Evolutionary conservation across 2,329 filamentous ascomycete species (phyloP), one percentile per base, ranked within the genome.

Genomic region (Ophiosphaerella narmari): DNA sequence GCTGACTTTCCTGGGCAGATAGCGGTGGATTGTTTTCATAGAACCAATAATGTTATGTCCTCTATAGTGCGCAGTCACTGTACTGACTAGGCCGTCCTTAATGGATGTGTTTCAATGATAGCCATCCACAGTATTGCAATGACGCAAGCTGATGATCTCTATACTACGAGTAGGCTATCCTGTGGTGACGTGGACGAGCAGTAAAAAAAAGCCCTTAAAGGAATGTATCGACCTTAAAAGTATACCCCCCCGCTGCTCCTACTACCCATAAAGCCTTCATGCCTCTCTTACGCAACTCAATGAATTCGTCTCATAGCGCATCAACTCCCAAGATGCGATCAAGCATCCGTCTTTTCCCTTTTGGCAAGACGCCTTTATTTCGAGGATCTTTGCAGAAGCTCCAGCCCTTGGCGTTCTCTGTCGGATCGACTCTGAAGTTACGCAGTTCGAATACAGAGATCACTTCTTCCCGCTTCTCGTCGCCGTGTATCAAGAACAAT

Each of bases 1-100:
- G 16, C 59, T 48, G 2, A 61, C 55, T 43, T 59, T 51, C 13
- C 16, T 39, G 5, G 51, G 46, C 14, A 61, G 23, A 44, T 63
- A 63, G 7, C 57, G 48, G 40, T 62, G 47, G 38, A 62, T 62
- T n/a, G 60, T 50, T 39, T 62, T 63, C 4, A 31, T 36, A 13
- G 40, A 35, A 9, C 52, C 54, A 16, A 24, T 59, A 16, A 43
- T 41, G 13, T 34, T 47, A 32, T 56, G 53, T 23, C 50, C 52
- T 37, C 62, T 64, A 39, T n/a, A n/a, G n/a, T n/a, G n/a, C n/a
- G n/a, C n/a, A n/a, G n/a, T n/a, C 59, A 60, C 57, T 7, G 41
- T 42, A 16, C 37, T 39, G 2, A 61, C 47, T 18, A 59, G 31
- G 4, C 57, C 48, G 18, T 62, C 36, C 33, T 59, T 50, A 21